These are phyloP conservation scores for Ustilago crameri DNA, from an alignment of 1,284 basidiomycete genomes.

Conservation along the genomic window DNA sequence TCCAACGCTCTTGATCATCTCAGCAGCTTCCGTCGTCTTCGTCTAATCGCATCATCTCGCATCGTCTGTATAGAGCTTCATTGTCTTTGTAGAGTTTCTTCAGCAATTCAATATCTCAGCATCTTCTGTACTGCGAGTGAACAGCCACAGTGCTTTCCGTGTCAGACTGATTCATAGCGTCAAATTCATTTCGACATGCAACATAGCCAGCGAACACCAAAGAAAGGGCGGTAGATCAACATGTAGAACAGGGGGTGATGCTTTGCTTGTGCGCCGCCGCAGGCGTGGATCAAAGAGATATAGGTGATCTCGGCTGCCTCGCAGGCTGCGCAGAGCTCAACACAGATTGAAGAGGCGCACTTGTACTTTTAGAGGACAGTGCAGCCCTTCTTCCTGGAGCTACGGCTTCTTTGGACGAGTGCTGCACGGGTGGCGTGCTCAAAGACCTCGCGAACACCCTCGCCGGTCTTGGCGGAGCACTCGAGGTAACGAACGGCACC, in stretches of 20 bases:
- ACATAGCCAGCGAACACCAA: slow-evolving; percentile 2
- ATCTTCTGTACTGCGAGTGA: too few relatives aligned
- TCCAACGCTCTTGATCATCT: not conserved
- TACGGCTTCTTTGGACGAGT: slow-evolving; percentile 71
- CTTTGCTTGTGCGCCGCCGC: not conserved
- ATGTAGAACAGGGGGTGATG: not conserved
- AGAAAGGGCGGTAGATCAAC: not conserved
- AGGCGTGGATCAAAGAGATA: slow-evolving; percentile 1
- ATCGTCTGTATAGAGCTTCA: not conserved
- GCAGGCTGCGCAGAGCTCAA: too few relatives aligned
- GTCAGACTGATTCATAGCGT: too few relatives aligned
- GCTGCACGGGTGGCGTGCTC: slow-evolving; percentile 86
- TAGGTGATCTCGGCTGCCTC: not conserved
- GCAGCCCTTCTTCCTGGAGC: slow-evolving; percentile 70
- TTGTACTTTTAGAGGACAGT: slow-evolving; percentile 72
- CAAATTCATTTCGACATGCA: slow-evolving; percentile 9
- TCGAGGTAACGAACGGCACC: slow-evolving; percentile 88
- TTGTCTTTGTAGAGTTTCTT: not conserved
- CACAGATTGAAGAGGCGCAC: too few relatives aligned
- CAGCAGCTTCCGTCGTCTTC: not conserved
- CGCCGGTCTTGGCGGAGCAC: slow-evolving; percentile 87
- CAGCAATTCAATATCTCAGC: not conserved
- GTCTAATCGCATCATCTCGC: slow-evolving; percentile 2
- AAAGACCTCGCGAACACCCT: slow-evolving; percentile 91
- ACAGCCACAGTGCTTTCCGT: too few relatives aligned